Conservation (phyloP, 495 filamentous ascomycete species). For the Lasiosphaeria ovina region DNA sequence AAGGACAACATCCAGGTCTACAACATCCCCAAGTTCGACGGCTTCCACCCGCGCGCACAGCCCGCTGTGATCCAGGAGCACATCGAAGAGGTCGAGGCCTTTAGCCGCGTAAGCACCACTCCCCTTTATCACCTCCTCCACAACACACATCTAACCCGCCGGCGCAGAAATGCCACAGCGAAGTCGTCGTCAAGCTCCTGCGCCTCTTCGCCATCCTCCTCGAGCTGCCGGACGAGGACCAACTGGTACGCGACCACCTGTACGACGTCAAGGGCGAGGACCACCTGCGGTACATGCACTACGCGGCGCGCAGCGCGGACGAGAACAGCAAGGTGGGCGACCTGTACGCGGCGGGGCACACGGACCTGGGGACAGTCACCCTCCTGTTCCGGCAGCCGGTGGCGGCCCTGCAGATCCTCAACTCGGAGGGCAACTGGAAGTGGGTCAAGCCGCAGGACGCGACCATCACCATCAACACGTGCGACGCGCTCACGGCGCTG, state of each 20-base stretch:
- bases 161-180: constrained; percentile 45
- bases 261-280: constrained; percentile 50
- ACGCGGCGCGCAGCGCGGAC: constrained; percentile 41
- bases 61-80: background rate
- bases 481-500: constrained; percentile 48
- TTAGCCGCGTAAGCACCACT: background rate
- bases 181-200: constrained; percentile 50
- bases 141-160: background rate
- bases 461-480: constrained; percentile 53
- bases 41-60: background rate
- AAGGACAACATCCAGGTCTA: constrained; percentile 52
- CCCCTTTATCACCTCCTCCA: too few relatives aligned
- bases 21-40: constrained; percentile 49
- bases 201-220: constrained; percentile 53
- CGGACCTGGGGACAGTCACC: constrained; percentile 56
- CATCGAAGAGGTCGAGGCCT: background rate
- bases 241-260: constrained; percentile 46
- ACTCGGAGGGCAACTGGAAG: constrained; percentile 47
- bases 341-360: constrained; percentile 43
- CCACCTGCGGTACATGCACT: constrained; percentile 55
- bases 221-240: constrained; percentile 45
- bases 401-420: constrained; percentile 49
- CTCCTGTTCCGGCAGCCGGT: constrained; percentile 55
- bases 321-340: constrained; percentile 49
- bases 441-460: constrained; percentile 50